Base-by-base conservation (phyloP, 768 basidiomycete genomes). In the Tulasnella sp. region DNA sequence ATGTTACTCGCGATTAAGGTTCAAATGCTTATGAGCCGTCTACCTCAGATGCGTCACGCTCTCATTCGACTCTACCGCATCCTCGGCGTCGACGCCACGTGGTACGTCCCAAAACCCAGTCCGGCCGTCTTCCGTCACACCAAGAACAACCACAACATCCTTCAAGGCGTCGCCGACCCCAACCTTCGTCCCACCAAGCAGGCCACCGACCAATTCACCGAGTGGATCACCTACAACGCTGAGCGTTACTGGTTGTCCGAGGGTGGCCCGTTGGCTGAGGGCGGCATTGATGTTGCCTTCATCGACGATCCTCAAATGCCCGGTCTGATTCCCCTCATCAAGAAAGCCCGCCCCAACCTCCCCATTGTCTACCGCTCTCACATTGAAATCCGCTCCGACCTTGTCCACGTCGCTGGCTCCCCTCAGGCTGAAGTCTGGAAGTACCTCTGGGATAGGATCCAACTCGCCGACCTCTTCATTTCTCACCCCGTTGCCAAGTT, bases 341-440 rank as follows among this genome's bases (percentile, higher is more conserved):
- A 89, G 82, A 91, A 91, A 85, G 85, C 91, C 74, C 87, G 92
- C 76, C 94, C 95, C 2, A 90, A 91, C 34, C 85, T 96, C 68
- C 95, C 95, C 73, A 94, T 97, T 81, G 86, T 96, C 79, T 98
- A 96, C 83, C 91, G 96, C 67, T 97, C 94, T 72, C 96, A 97
- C 85, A 97, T 97, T 78, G 95, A 98, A 85, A 95, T 92, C 79
- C 91, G 91, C 69, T 83, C 91, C 79, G 93, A 96, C 82, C 90
- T 97, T 54, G 90, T 94, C 31, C 92, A 95, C 82, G 86, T 89
- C 34, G 84, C 89, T 31, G 91, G 90, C 38, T 94, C 94, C 15
- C 92, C 93, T 29, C 94, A 96, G 81, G 90, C 91, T 81, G 91
- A 93, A 79, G 94, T 96, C 22, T 98, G 96, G 95, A 88, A 96